These are phyloP conservation scores for Helicocarpus griseus DNA, from an alignment of 2,329 filamentous ascomycete species.

Conservation along the genomic window DNA sequence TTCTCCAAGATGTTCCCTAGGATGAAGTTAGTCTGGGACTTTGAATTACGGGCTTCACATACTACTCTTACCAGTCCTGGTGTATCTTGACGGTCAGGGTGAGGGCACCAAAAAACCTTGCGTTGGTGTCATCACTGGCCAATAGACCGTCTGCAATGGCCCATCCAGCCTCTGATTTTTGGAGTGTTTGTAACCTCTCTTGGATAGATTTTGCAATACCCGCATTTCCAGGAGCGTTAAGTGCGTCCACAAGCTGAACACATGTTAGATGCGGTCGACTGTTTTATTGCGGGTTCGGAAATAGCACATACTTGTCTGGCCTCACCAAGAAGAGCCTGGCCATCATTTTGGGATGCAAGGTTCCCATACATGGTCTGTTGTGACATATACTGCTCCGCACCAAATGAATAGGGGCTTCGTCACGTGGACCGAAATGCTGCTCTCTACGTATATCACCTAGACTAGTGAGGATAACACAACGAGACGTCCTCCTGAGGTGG, in stretches of 20 bases:
- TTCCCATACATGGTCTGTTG: neutral
- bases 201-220: slow-evolving; percentile 48
- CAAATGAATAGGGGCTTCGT: neutral
- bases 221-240: slow-evolving; percentile 36
- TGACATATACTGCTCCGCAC: neutral
- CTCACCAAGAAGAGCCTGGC: neutral
- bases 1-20: slow-evolving; percentile 28
- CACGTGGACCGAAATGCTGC: neutral
- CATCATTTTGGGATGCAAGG: neutral
- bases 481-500: no score
- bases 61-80: slow-evolving; percentile 62
- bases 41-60: neutral
- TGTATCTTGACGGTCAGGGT: slow-evolving; percentile 94
- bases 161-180: slow-evolving; percentile 76
- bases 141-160: slow-evolving; percentile 70
- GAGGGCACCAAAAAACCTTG: slow-evolving; percentile 85
- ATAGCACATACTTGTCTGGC: slow-evolving; percentile 5
- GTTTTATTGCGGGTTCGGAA: neutral
- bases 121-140: slow-evolving; percentile 57
- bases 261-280: neutral
- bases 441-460: neutral
- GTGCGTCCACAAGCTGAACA: slow-evolving; percentile 29
- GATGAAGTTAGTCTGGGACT: slow-evolving; percentile 1
- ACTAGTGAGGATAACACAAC: neutral
- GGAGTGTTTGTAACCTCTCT: slow-evolving; percentile 65